These are phyloP conservation scores for Cytospora paraplurivora DNA, from an alignment of 2,329 filamentous ascomycete genomes.

Conservation along the genomic window DNA sequence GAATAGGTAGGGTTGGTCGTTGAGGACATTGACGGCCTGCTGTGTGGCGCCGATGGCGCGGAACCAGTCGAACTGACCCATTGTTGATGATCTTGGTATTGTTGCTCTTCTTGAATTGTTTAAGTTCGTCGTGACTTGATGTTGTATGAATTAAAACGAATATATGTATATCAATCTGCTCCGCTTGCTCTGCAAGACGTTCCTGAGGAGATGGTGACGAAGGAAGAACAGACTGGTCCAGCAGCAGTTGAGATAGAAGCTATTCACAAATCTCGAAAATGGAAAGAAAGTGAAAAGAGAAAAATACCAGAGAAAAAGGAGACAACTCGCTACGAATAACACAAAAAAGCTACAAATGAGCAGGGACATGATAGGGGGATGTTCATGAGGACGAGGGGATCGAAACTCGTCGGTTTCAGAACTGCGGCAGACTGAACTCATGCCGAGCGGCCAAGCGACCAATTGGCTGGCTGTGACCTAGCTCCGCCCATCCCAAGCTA, in stretches of 20 bases:
- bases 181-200: conserved; percentile 28
- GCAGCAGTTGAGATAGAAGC: conserved; percentile 27
- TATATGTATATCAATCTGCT: conserved; percentile 16
- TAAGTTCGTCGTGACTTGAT: not conserved
- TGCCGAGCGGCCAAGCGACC: conserved; percentile 33
- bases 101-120: not conserved
- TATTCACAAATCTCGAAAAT: conserved; percentile 18
- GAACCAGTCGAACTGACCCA: conserved; percentile 61
- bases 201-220: conserved; percentile 20
- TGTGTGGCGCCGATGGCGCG: conserved; percentile 58
- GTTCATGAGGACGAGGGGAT: conserved; percentile 19
- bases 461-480: conserved; percentile 26
- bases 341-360: conserved; percentile 4
- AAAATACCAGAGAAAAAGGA: conserved; percentile 19
- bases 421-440: conserved; percentile 46
- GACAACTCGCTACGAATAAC: not conserved
- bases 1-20: conserved; percentile 63
- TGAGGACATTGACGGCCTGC: conserved; percentile 60
- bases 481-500: conserved; percentile 2
- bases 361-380: conserved; percentile 11
- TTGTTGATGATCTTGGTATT: conserved; percentile 32
- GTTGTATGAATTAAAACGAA: not conserved
- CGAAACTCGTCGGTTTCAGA: conserved; percentile 48
- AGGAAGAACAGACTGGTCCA: conserved; percentile 28
- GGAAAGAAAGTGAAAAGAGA: conserved; percentile 24